These are phyloP conservation scores for Sclerotinia spermophila DNA, from an alignment of 2,329 filamentous ascomycete genomes.

Conservation along the genomic window DNA sequence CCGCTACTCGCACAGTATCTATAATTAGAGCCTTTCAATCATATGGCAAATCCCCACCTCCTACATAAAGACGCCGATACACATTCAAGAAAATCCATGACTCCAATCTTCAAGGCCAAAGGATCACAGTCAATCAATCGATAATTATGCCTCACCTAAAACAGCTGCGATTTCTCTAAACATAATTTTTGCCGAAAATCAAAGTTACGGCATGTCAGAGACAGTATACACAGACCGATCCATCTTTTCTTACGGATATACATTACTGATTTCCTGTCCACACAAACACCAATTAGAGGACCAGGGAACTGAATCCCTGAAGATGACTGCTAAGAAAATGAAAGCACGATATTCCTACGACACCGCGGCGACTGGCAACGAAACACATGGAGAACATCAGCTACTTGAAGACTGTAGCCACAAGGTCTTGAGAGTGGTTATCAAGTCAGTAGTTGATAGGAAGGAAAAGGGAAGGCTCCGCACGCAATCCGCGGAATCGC, in stretches of 20 bases:
- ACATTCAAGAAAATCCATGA: not conserved
- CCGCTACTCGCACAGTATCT: too few relatives aligned
- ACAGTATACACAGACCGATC: not conserved
- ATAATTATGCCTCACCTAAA: not conserved
- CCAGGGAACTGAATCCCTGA: too few relatives aligned
- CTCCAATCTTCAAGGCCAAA: not conserved
- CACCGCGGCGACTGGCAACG: too few relatives aligned
- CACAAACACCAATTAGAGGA: too few relatives aligned
- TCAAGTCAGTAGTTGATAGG: too few relatives aligned
- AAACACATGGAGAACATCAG: too few relatives aligned
- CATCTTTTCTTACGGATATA: slow-evolving; percentile 33
- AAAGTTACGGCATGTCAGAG: not conserved
- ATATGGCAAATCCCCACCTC: slow-evolving; percentile 47
- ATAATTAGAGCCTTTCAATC: slow-evolving; percentile 52
- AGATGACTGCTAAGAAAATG: too few relatives aligned
- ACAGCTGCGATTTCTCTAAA: not conserved
- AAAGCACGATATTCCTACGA: too few relatives aligned
- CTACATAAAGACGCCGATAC: slow-evolving; percentile 38
- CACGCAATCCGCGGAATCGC: too few relatives aligned
- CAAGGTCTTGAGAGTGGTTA: too few relatives aligned
- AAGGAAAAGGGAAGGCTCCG: too few relatives aligned
- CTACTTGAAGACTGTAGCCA: too few relatives aligned
- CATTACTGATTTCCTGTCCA: slow-evolving; percentile 53
- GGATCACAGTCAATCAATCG: not conserved
- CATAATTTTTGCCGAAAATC: not conserved